Conservation (phyloP, 352 stramenopile species). For the Phytophthora idaei region DNA sequence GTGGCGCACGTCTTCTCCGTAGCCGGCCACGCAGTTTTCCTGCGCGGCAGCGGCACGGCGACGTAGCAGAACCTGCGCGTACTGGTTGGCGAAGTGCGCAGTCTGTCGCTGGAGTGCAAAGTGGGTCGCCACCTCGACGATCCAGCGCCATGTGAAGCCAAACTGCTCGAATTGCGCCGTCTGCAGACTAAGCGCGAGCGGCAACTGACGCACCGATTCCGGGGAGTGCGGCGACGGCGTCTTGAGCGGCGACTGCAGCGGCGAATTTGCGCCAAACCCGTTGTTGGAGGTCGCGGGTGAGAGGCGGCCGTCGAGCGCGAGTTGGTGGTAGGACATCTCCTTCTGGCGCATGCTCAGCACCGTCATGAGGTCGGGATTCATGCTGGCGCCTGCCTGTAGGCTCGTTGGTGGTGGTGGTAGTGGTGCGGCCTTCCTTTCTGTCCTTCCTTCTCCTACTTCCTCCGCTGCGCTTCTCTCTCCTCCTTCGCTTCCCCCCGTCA, state of each 20-base stretch:
- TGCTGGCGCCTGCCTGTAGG: conserved; percentile 24
- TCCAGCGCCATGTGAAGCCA: conserved; percentile 80
- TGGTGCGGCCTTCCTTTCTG: conserved; percentile 12
- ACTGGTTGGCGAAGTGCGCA: conserved; percentile 78
- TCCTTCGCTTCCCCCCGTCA: conserved; percentile 42
- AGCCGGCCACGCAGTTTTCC: conserved; percentile 41
- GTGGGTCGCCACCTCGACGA: conserved; percentile 63
- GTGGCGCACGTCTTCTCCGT: conserved; percentile 53
- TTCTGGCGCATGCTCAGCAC: conserved; percentile 85
- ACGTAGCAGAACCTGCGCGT: conserved; percentile 74
- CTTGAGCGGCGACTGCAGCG: conserved; percentile 40
- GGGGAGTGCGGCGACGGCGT: conserved; percentile 38
- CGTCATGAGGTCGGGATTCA: conserved; percentile 70
- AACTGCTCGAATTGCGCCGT: conserved; percentile 66
- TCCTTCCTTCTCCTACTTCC: conserved; percentile 6
- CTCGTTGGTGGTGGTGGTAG: conserved; percentile 5
- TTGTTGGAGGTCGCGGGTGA: conserved; percentile 13
- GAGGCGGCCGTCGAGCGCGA: conserved; percentile 39
- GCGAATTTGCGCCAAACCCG: conserved; percentile 17
- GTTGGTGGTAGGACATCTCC: conserved; percentile 81
- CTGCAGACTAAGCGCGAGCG: conserved; percentile 38
- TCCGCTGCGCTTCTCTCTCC: conserved; percentile 16
- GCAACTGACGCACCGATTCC: conserved; percentile 59
- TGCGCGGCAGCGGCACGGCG: conserved; percentile 50
- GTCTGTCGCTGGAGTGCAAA: conserved; percentile 84